Percentiles rank a stretch among this genome's conserved stretches.
Evolutionary conservation across 306 rosid genomes (phyloP).

Genomic region (Cucurbita argyrosperma): DNA sequence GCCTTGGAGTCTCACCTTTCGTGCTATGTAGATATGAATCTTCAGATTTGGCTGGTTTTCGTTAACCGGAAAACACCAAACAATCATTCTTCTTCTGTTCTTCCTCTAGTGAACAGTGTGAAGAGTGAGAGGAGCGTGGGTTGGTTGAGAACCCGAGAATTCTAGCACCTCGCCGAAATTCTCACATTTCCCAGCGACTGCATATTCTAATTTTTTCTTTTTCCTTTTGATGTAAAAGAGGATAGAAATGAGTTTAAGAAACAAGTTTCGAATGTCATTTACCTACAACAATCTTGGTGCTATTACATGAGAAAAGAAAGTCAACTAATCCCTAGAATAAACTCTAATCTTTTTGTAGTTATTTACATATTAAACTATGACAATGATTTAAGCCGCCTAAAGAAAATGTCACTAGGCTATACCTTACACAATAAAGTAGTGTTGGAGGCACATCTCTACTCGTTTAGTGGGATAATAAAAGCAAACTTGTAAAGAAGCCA

Average conservation of each 20-base stretch:
- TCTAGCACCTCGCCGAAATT: too few relatives aligned
- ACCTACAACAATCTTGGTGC: constrained; percentile 19
- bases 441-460: constrained; percentile 12
- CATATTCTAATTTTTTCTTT: too few relatives aligned
- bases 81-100: too few relatives aligned
- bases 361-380: constrained; percentile 25
- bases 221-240: constrained; percentile 2
- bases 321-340: constrained; percentile 10
- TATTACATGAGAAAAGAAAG: constrained; percentile 23
- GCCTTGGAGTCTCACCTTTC: too few relatives aligned
- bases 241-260: constrained; percentile 28
- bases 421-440: constrained; percentile 14
- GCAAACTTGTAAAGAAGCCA: constrained; percentile 26
- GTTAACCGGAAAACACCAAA: too few relatives aligned
- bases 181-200: too few relatives aligned
- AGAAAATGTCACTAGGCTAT: constrained; percentile 6
- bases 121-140: too few relatives aligned
- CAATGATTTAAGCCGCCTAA: constrained; percentile 21
- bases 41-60: too few relatives aligned
- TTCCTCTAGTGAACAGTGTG: too few relatives aligned
- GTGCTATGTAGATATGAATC: too few relatives aligned
- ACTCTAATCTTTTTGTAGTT: constrained; percentile 16
- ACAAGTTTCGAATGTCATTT: constrained; percentile 24
- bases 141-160: too few relatives aligned
- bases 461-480: too few relatives aligned